phyloP scores from a whole-genome alignment of 2,329 filamentous ascomycete genomes.

The Aspergillus sp. region DNA sequence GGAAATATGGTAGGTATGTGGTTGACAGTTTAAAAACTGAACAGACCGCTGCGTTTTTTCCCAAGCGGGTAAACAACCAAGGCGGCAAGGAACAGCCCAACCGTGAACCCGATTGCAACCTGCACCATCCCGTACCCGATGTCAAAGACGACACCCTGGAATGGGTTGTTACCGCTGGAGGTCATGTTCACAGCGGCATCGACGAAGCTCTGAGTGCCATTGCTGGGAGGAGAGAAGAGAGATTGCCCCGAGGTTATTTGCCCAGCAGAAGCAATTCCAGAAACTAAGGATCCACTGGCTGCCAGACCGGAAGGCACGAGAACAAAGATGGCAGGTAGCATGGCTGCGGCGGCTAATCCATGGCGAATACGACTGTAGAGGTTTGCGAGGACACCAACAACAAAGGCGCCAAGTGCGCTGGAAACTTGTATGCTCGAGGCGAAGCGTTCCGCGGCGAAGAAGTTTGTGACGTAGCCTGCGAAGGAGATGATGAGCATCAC shows the following conservation, averaged over 20 bases:
- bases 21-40: constrained; percentile 40
- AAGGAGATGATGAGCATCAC: constrained; percentile 75
- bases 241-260: constrained; percentile 45
- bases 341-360: constrained; percentile 79
- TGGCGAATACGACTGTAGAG: constrained; percentile 72
- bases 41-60: constrained; percentile 50
- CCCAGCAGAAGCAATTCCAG: constrained; percentile 59
- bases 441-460: constrained; percentile 70
- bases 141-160: constrained; percentile 40
- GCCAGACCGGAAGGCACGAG: constrained; percentile 63
- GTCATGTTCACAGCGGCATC: constrained; percentile 30
- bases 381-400: constrained; percentile 78
- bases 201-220: constrained; percentile 34
- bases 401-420: constrained; percentile 75
- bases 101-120: constrained; percentile 51
- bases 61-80: constrained; percentile 50
- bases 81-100: constrained; percentile 49
- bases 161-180: constrained; percentile 1
- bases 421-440: constrained; percentile 71
- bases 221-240: constrained; percentile 46
- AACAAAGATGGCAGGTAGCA: constrained; percentile 84
- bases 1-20: background rate
- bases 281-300: constrained; percentile 58
- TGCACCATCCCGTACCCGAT: constrained; percentile 52
- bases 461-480: constrained; percentile 74